Conservation (phyloP, 441 rosid species). For the Flueggea neowawraea region DNA sequence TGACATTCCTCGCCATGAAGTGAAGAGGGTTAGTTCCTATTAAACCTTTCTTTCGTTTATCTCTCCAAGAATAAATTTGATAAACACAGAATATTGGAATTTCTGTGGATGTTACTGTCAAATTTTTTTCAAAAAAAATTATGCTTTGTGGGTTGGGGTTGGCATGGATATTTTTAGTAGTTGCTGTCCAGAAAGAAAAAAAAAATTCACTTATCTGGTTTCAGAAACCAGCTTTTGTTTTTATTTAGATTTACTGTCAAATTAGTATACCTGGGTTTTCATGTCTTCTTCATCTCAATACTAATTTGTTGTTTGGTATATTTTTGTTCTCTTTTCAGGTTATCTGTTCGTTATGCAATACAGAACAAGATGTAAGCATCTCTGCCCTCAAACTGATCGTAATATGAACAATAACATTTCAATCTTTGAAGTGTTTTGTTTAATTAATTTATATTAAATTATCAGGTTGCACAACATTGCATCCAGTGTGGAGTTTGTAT, state of each 20-base stretch:
- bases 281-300: background rate
- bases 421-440: background rate
- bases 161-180: too few relatives aligned
- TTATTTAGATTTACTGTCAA: too few relatives aligned
- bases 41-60: background rate
- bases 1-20: constrained; percentile 50
- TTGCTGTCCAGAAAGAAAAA: background rate
- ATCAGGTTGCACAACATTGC: constrained; percentile 49
- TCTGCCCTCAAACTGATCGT: background rate
- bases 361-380: constrained; percentile 54
- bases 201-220: too few relatives aligned
- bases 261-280: too few relatives aligned
- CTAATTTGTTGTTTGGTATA: background rate
- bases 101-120: too few relatives aligned
- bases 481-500: constrained; percentile 47
- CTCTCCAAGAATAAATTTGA: background rate
- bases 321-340: constrained; percentile 29
- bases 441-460: background rate
- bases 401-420: background rate
- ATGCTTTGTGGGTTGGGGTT: too few relatives aligned
- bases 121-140: too few relatives aligned
- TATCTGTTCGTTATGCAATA: constrained; percentile 49
- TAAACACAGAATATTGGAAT: too few relatives aligned
- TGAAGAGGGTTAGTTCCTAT: constrained; percentile 34
- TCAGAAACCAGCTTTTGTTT: too few relatives aligned